Percentiles rank a stretch among this genome's conserved stretches.
These are phyloP conservation scores for Blastomyces emzantsi DNA, from an alignment of 2,329 filamentous ascomycete species.

Conservation along the genomic window DNA sequence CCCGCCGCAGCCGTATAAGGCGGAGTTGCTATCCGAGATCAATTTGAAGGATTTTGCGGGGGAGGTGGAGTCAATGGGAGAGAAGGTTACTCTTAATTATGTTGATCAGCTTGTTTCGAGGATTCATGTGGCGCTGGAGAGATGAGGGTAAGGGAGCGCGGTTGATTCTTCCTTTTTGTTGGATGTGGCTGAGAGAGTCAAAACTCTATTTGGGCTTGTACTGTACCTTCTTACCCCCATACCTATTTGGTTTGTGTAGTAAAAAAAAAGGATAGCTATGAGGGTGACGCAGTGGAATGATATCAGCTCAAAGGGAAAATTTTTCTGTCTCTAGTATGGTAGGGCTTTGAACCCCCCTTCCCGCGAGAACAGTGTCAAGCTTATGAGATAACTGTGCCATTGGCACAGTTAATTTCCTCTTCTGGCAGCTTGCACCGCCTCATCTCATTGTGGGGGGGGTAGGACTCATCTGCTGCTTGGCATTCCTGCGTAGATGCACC, in stretches of 20 bases:
- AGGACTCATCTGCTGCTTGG: too few species aligned
- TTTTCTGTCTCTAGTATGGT: too few species aligned
- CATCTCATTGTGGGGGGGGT: too few species aligned
- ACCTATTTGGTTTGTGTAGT: not conserved
- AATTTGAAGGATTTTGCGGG: constrained; percentile 15
- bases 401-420: too few species aligned
- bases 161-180: not conserved
- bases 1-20: constrained; percentile 17
- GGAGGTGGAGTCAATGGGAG: constrained; percentile 11
- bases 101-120: not conserved
- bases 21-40: constrained; percentile 11
- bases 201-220: not conserved
- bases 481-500: too few species aligned
- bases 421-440: too few species aligned
- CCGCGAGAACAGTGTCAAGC: too few species aligned
- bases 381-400: too few species aligned
- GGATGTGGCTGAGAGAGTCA: not conserved
- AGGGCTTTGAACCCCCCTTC: too few species aligned
- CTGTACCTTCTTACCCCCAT: not conserved
- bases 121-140: constrained; percentile 2
- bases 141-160: not conserved
- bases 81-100: not conserved
- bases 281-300: too few species aligned
- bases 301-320: too few species aligned
- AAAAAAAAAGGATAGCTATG: too few species aligned